Base-by-base conservation (phyloP, 2,329 filamentous ascomycete genomes). In the Monosporascus ibericus region DNA sequence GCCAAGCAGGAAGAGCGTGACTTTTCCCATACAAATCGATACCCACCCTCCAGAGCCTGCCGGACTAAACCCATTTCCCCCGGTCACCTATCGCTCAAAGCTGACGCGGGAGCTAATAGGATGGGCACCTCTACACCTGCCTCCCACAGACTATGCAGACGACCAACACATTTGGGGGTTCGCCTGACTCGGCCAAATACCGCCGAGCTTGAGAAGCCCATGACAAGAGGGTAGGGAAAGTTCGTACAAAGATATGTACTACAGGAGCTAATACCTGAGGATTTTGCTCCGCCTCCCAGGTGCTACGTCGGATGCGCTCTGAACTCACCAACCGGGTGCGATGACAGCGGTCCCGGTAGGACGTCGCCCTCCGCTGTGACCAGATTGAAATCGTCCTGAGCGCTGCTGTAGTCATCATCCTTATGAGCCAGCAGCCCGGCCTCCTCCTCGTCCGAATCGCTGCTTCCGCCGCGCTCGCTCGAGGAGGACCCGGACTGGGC, bases 361-460 rank as follows among this genome's bases (percentile, higher is more conserved):
- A 70, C 62, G 50, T 75, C 71, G 5, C 72, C 72, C 36, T 75
- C 71, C 2, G 69, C 64, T 1, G 72, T 72, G 38, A 74, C 63
- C 1, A 72, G 58, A 9, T 68, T 65, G 39, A 17, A 17, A 20
- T 20, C 22, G 18, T 66, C 68, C 20, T 72, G 70, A 14, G 61
- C 61, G 40, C 72, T 73, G 38, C 65, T 64, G 1, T 47, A 38
- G 18, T 55, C 58, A 15, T 58, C 53, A n/a, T 62, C 60, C 48
- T 68, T 70, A 27, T 71, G 68, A 14, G 69, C 68, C 40, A 82
- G 65, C 27, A 81, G 66, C 1, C 74, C 75, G 2, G 70, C 70
- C 44, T 81, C 76, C 52, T 76, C 76, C 14, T 71, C 71, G 24
- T 76, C 76, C 15, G 65, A 60, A 40, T 75, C 72, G 58, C 71